Evolutionary conservation across 352 stramenopile species (phyloP), one percentile per base, ranked within the genome.

Genomic region (Phytophthora palmivora): DNA sequence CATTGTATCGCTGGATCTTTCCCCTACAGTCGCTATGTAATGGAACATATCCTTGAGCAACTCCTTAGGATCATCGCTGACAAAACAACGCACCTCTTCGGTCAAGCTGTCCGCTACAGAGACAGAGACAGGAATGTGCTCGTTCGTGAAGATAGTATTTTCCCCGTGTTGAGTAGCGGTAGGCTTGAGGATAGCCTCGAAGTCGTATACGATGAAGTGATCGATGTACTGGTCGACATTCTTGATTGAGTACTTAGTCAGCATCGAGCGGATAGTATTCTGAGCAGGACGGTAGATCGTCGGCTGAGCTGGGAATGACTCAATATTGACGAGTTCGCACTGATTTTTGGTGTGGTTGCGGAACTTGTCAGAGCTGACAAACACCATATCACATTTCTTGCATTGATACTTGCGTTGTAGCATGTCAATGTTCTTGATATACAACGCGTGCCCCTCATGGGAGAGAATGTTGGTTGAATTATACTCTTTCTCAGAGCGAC

Each of bases 121-220:
- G 34, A 34, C 42, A 14, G 22, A 37, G 11, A 34, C 41, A 10
- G 41, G 41, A n/a, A 47, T 49, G 16, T 39, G 33, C 33, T 14
- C 41, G 32, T 53, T 51, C 3, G 42, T 54, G 32, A 58, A 65
- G 37, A 52, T 43, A 61, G 49, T 53, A 60, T 61, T 60, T 12
- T 30, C 30, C 21, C 51, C 41, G 14, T 59, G 51, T 33, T 51
- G 26, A 36, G 38, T 59, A n/a, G 22, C 34, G 15, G 33, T 57
- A 36, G 51, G 60, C n/a, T 66, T 59, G 10, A 72, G 51, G 19
- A 72, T 72, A 64, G n/a, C n/a, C n/a, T n/a, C n/a, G n/a, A n/a
- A n/a, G n/a, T n/a, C n/a, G n/a, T n/a, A n/a, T n/a, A n/a, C 53
- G 22, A 70, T 51, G 18, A 61, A 70, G 44, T 65, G 62, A 42